Conservation (phyloP, 225 moss, liverwort and hornwort species). For the Thuidium tamariscinum region DNA sequence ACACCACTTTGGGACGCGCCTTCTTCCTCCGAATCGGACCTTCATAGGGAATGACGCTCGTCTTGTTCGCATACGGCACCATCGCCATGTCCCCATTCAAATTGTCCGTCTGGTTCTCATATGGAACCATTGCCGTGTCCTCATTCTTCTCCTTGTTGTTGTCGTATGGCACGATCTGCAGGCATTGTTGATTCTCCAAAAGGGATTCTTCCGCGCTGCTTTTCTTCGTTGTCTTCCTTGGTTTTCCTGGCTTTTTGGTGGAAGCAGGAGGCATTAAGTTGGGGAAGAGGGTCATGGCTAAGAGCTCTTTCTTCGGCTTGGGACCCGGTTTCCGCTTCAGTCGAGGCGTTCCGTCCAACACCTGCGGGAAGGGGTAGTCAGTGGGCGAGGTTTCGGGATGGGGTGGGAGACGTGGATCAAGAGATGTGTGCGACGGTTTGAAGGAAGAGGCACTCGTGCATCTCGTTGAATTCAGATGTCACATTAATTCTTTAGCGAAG, state of each 20-base stretch:
- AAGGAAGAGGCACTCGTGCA: not conserved
- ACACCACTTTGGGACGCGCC: constrained; percentile 52
- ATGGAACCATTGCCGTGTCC: not conserved
- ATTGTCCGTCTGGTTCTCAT: not conserved
- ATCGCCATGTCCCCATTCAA: not conserved
- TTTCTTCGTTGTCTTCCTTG: not conserved
- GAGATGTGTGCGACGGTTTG: not conserved
- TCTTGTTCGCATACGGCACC: constrained; percentile 3
- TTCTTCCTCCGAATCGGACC: constrained; percentile 41
- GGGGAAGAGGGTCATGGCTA: constrained; percentile 17
- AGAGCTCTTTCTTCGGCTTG: constrained; percentile 1
- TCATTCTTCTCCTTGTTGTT: not conserved
- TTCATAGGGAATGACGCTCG: constrained; percentile 27
- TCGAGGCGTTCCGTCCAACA: not conserved
- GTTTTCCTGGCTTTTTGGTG: not conserved
- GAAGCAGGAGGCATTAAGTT: not conserved
- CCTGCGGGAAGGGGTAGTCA: not conserved
- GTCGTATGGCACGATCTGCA: constrained; percentile 46
- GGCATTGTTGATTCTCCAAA: not conserved
- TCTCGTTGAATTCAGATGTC: not conserved
- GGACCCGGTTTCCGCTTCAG: not conserved
- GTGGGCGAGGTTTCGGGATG: not conserved
- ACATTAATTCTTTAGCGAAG: not conserved
- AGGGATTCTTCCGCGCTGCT: not conserved
- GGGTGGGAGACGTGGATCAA: no score